Conservation (phyloP, 1,139 yeast genomes). For the Candida tropicalis region DNA sequence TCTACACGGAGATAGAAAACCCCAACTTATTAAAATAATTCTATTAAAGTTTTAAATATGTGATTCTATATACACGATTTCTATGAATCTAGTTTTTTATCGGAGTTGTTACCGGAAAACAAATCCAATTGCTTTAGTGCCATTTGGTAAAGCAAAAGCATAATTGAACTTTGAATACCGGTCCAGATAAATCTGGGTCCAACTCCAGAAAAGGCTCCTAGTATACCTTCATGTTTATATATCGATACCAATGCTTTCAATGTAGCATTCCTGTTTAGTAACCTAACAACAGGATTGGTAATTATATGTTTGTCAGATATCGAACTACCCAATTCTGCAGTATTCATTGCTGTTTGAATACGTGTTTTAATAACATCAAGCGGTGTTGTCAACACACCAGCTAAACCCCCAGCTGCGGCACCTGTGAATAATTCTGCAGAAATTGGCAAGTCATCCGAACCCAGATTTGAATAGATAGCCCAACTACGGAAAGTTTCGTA, state of each 20-base stretch:
- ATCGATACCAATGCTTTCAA: conserved; percentile 65
- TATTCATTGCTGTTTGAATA: conserved; percentile 65
- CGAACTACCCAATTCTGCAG: conserved; percentile 14
- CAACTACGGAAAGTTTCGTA: conserved; percentile 79
- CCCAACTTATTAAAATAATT: neutral
- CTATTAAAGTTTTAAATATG: neutral
- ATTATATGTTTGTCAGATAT: conserved; percentile 13
- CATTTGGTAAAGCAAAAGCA: conserved; percentile 84
- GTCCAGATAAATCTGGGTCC: conserved; percentile 98
- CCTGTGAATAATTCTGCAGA: conserved; percentile 77
- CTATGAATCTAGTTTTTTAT: conserved; percentile 4
- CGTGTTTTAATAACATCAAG: conserved; percentile 93
- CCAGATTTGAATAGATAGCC: conserved; percentile 50
- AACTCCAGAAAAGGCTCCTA: conserved; percentile 88
- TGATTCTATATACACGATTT: neutral
- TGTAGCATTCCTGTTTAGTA: conserved; percentile 56
- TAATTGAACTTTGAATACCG: conserved; percentile 89
- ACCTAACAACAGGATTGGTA: conserved; percentile 13
- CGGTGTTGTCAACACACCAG: conserved; percentile 83
- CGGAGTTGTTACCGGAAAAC: conserved; percentile 18
- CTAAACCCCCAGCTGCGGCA: conserved; percentile 95
- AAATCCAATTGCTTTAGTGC: conserved; percentile 45
- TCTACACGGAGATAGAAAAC: too few relatives aligned
- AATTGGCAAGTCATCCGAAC: conserved; percentile 54
- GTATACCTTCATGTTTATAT: conserved; percentile 71